phyloP scores from a whole-genome alignment of 1,284 basidiomycete genomes.

The Vanrija humicola region DNA sequence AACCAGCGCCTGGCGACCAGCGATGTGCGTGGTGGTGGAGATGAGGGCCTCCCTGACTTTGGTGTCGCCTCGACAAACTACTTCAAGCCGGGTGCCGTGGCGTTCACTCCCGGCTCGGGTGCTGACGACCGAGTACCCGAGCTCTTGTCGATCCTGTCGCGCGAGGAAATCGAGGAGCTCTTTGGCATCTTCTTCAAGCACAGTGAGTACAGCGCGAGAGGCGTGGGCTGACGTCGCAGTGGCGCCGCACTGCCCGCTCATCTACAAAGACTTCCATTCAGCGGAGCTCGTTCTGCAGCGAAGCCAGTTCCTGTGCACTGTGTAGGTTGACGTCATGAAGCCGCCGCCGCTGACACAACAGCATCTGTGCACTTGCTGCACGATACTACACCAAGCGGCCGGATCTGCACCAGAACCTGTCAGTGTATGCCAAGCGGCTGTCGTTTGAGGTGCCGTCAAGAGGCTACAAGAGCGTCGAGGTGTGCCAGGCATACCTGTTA shows the following conservation, averaged over 20 bases:
- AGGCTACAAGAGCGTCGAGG: slow-evolving; percentile 89
- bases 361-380: slow-evolving; percentile 82
- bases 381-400: slow-evolving; percentile 81
- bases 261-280: slow-evolving; percentile 84
- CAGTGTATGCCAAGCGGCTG: slow-evolving; percentile 82
- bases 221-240: slow-evolving; percentile 21
- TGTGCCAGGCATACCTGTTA: slow-evolving; percentile 83
- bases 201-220: slow-evolving; percentile 22
- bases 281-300: slow-evolving; percentile 85
- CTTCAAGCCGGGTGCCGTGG: slow-evolving; percentile 77
- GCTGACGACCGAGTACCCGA: slow-evolving; percentile 56
- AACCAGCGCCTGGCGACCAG: slow-evolving; percentile 32
- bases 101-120: neutral
- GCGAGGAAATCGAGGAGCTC: slow-evolving; percentile 79
- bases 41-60: slow-evolving; percentile 24
- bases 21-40: slow-evolving; percentile 28
- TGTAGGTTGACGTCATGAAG: slow-evolving; percentile 57
- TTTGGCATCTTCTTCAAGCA: slow-evolving; percentile 76
- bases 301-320: slow-evolving; percentile 86
- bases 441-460: slow-evolving; percentile 76
- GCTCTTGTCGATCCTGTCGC: slow-evolving; percentile 76
- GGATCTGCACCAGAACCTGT: slow-evolving; percentile 75
- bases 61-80: slow-evolving; percentile 81
- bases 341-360: slow-evolving; percentile 11
- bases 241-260: slow-evolving; percentile 51